These are phyloP conservation scores for Trametes meyenii DNA, from an alignment of 768 basidiomycete species.

Conservation along the genomic window DNA sequence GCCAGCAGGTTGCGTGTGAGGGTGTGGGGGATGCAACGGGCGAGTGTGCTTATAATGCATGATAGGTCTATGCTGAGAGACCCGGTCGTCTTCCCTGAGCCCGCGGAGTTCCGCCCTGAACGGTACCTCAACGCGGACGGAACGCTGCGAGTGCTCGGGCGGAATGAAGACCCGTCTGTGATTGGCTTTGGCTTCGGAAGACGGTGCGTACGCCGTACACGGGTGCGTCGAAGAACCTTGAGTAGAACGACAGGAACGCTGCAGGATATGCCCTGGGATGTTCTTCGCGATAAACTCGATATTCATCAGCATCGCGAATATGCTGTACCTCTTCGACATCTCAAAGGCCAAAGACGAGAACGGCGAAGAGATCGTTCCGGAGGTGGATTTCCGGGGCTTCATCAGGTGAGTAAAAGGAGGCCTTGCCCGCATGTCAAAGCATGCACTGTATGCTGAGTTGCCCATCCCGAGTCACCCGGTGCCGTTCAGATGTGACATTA, in stretches of 20 bases:
- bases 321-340: slow-evolving; percentile 32
- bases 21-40: neutral
- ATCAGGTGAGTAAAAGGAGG: slow-evolving; percentile 22
- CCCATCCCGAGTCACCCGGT: slow-evolving; percentile 16
- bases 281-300: slow-evolving; percentile 32
- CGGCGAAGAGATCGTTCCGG: slow-evolving; percentile 29
- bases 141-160: slow-evolving; percentile 14
- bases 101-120: slow-evolving; percentile 33
- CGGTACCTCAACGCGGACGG: slow-evolving; percentile 27
- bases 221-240: neutral
- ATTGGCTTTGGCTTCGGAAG: slow-evolving; percentile 30
- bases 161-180: slow-evolving; percentile 25
- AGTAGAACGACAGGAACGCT: neutral
- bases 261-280: slow-evolving; percentile 35
- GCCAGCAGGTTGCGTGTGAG: neutral
- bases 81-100: slow-evolving; percentile 30
- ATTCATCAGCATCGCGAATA: slow-evolving; percentile 30
- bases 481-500: slow-evolving; percentile 25
- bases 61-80: slow-evolving; percentile 36
- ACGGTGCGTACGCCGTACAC: slow-evolving; percentile 8
- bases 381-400: slow-evolving; percentile 28
- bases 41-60: neutral
- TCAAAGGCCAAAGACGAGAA: slow-evolving; percentile 24
- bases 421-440: too few species aligned
- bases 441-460: neutral